phyloP scores from a whole-genome alignment of 805 yeast genomes.

The Metahyphopichia silvanorum region DNA sequence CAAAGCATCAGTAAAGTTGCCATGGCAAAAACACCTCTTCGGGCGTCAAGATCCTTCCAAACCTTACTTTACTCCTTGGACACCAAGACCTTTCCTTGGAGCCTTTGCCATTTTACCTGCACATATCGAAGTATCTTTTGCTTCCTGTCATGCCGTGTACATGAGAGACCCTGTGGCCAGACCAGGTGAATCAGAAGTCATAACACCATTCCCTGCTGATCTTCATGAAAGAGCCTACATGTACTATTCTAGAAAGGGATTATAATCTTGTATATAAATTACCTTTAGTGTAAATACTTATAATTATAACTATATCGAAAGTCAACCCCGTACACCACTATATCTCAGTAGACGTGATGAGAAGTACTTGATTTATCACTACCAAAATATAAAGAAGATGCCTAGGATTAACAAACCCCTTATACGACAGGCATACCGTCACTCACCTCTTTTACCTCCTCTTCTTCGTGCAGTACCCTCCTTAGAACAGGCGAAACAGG shows the following conservation, averaged over 20 bases:
- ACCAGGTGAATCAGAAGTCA: constrained; percentile 95
- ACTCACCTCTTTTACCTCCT: constrained; percentile 27
- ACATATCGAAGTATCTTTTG: constrained; percentile 85
- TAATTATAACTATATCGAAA: no score
- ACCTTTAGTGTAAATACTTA: no score
- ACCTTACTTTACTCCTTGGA: constrained; percentile 95
- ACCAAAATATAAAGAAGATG: no score
- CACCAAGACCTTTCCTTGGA: constrained; percentile 88
- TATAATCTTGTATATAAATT: constrained; percentile 22
- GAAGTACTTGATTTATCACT: no score
- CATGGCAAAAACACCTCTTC: constrained; percentile 76
- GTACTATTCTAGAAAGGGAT: constrained; percentile 81
- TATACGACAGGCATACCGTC: constrained; percentile 22
- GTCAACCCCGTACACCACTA: no score
- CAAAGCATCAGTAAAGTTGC: constrained; percentile 52
- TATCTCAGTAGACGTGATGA: no score
- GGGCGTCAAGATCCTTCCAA: constrained; percentile 78
- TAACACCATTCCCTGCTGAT: constrained; percentile 79
- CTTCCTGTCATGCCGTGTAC: constrained; percentile 95
- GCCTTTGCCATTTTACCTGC: constrained; percentile 91
- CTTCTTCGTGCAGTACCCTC: constrained; percentile 27
- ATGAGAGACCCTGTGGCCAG: constrained; percentile 95
- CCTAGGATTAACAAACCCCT: constrained; percentile 28
- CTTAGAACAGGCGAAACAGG: constrained; percentile 47
- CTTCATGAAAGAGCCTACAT: constrained; percentile 92